These are phyloP conservation scores for Daldinia concentrica DNA, from an alignment of 495 filamentous ascomycete species.

Conservation along the genomic window DNA sequence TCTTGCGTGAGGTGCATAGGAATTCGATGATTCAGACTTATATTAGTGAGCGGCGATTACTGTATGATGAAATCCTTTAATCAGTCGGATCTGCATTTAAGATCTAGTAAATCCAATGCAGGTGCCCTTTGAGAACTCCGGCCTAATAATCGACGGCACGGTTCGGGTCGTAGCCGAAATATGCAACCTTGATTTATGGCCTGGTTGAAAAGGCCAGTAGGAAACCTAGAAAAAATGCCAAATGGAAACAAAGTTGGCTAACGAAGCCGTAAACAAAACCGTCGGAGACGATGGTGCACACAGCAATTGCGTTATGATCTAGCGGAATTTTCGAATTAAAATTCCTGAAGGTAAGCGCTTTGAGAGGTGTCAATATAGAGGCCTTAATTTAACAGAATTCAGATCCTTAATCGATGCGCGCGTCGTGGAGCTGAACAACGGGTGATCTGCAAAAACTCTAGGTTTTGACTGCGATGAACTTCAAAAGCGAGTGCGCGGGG, in stretches of 20 bases:
- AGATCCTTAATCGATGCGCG: slow-evolving; percentile 27
- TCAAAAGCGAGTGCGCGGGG: slow-evolving; percentile 44
- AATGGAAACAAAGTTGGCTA: background rate
- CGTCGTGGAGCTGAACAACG: slow-evolving; percentile 41
- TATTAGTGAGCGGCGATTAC: slow-evolving; percentile 7
- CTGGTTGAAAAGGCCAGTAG: slow-evolving; percentile 7
- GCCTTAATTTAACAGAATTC: slow-evolving; percentile 15
- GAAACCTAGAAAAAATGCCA: background rate
- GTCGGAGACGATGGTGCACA: slow-evolving; percentile 11
- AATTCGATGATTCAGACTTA: slow-evolving; percentile 18
- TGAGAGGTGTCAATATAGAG: slow-evolving; percentile 18
- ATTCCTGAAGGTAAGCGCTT: slow-evolving; percentile 26
- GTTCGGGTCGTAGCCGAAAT: slow-evolving; percentile 9
- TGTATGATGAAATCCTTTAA: slow-evolving; percentile 18
- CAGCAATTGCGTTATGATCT: slow-evolving; percentile 12
- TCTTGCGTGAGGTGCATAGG: slow-evolving; percentile 43
- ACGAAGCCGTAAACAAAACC: slow-evolving; percentile 11
- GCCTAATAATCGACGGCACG: background rate
- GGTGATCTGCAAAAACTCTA: slow-evolving; percentile 32
- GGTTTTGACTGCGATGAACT: slow-evolving; percentile 26
- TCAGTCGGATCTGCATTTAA: slow-evolving; percentile 21
- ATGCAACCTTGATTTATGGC: slow-evolving; percentile 11
- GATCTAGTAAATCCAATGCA: slow-evolving; percentile 5
- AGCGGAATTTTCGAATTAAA: slow-evolving; percentile 12
- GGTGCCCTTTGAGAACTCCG: background rate